phyloP scores from a whole-genome alignment of 2,329 filamentous ascomycete genomes.

The Didymella pomorum region DNA sequence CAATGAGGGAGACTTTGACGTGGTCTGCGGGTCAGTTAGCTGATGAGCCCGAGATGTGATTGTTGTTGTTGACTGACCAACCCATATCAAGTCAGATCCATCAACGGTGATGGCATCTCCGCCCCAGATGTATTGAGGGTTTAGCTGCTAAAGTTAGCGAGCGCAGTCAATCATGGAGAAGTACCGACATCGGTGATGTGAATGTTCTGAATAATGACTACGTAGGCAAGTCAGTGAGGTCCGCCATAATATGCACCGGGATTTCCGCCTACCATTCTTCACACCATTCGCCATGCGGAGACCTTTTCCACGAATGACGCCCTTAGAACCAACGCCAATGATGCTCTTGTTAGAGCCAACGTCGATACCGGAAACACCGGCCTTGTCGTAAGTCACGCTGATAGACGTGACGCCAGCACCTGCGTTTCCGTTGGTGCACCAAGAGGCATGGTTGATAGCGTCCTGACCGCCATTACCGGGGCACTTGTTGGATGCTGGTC shows the following conservation, averaged over 20 bases:
- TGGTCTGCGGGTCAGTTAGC: conserved; percentile 17
- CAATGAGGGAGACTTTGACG: conserved; percentile 61
- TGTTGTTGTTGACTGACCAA: conserved; percentile 23
- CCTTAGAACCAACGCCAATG: conserved; percentile 59
- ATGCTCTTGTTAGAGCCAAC: conserved; percentile 66
- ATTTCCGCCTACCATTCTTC: conserved; percentile 48
- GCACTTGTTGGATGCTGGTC: conserved; percentile 53
- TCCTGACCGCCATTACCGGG: conserved; percentile 67
- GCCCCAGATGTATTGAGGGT: conserved; percentile 41
- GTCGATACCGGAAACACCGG: conserved; percentile 58
- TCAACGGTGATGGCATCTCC: conserved; percentile 38
- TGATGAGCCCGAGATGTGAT: background rate
- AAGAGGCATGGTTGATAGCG: conserved; percentile 66
- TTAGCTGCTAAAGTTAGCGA: conserved; percentile 17
- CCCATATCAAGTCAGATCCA: conserved; percentile 35
- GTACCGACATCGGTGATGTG: conserved; percentile 51
- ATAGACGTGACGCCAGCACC: conserved; percentile 56
- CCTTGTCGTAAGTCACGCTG: conserved; percentile 57
- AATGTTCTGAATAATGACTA: conserved; percentile 56
- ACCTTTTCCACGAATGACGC: conserved; percentile 65
- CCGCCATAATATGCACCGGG: no score
- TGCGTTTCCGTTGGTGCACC: conserved; percentile 63
- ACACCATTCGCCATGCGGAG: conserved; percentile 52
- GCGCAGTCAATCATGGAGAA: background rate
- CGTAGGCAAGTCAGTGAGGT: background rate